Conservation (phyloP, 768 basidiomycete genomes). For the Amanita thiersii region DNA sequence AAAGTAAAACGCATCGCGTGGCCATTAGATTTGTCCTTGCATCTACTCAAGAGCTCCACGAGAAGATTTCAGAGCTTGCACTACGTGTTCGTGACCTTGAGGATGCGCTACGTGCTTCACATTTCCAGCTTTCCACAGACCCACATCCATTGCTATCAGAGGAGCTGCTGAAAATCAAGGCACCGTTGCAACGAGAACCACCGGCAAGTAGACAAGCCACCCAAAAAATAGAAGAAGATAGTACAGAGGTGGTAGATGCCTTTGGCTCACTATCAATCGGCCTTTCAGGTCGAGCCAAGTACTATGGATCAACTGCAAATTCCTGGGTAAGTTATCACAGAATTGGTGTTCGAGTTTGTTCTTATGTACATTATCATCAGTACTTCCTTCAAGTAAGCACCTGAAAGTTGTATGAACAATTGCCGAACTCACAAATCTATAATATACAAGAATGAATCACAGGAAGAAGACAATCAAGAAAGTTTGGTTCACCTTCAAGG, state of each 20-base stretch:
- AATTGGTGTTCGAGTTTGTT: conserved; percentile 6
- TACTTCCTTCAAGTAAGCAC: conserved; percentile 61
- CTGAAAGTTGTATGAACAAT: not conserved
- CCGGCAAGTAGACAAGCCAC: conserved; percentile 29
- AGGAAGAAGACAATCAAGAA: conserved; percentile 48
- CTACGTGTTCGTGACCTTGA: conserved; percentile 72
- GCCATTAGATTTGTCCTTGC: conserved; percentile 65
- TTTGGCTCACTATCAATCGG: conserved; percentile 75
- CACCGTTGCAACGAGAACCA: conserved; percentile 66
- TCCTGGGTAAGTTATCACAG: conserved; percentile 50
- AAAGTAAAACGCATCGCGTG: no score
- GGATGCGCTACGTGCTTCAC: conserved; percentile 55
- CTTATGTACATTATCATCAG: conserved; percentile 27
- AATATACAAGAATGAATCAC: conserved; percentile 47
- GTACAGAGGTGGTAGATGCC: conserved; percentile 67
- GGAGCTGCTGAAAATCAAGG: conserved; percentile 68
- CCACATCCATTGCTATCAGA: conserved; percentile 62
- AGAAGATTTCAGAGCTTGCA: conserved; percentile 70
- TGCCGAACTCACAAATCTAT: conserved; percentile 7
- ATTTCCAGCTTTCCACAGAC: conserved; percentile 49
- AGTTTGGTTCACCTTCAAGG: conserved; percentile 40
- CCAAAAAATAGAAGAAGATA: conserved; percentile 55
- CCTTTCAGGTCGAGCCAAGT: conserved; percentile 65
- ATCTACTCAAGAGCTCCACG: conserved; percentile 73
- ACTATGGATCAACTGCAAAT: conserved; percentile 68